Conservation (phyloP, 2,329 filamentous ascomycete species). For the Talaromyces rugulosus region DNA sequence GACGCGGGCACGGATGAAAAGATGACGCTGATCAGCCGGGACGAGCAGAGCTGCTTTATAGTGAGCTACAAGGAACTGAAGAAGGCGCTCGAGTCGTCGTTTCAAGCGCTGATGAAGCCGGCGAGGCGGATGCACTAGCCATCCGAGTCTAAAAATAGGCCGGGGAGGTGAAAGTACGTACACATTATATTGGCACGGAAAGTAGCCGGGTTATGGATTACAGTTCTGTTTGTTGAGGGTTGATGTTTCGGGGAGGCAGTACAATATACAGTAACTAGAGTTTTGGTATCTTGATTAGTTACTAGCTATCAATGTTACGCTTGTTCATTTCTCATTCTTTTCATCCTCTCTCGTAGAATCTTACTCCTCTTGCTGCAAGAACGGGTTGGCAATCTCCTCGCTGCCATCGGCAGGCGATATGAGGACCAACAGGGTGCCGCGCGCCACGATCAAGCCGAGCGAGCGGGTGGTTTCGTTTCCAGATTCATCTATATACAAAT, state of each 20-base stretch:
- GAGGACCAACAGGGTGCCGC: conserved; percentile 86
- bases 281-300: neutral
- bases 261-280: neutral
- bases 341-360: neutral
- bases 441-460: conserved; percentile 81
- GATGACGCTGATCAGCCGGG: conserved; percentile 78
- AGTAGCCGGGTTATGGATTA: neutral
- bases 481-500: conserved; percentile 67
- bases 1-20: conserved; percentile 86
- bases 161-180: neutral
- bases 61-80: conserved; percentile 88
- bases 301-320: neutral
- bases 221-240: neutral
- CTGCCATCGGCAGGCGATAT: conserved; percentile 92
- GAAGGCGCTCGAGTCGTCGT: conserved; percentile 57
- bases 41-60: conserved; percentile 84
- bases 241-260: neutral
- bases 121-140: conserved; percentile 31
- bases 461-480: conserved; percentile 79
- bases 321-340: neutral
- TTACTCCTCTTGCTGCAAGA: conserved; percentile 68
- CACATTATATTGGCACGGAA: neutral
- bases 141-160: neutral
- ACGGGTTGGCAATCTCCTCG: conserved; percentile 94
- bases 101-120: conserved; percentile 53